A percentile compares a stretch with the other conserved stretches of the same genome.
These are phyloP conservation scores for Hymenotorrendiella dingleyae DNA, from an alignment of 2,329 filamentous ascomycete genomes.

Conservation along the genomic window DNA sequence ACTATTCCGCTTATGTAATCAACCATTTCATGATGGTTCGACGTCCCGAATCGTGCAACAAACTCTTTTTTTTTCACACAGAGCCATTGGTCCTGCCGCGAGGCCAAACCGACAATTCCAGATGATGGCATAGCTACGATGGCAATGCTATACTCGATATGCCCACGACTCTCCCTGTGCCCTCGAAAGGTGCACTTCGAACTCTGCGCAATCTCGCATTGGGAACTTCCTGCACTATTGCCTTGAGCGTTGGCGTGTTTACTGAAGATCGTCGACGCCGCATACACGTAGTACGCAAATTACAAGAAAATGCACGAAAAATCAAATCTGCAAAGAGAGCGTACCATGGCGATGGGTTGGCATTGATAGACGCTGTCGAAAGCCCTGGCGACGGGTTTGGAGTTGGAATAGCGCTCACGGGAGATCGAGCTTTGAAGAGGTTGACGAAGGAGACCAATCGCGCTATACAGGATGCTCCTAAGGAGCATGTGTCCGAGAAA, in stretches of 20 bases:
- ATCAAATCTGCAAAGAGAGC: constrained; percentile 39
- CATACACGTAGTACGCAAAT: constrained; percentile 44
- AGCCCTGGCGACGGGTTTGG: constrained; percentile 15
- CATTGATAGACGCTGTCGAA: constrained; percentile 19
- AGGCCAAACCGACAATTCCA: no score
- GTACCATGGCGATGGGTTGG: constrained; percentile 32
- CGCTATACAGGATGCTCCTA: not conserved
- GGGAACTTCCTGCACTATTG: constrained; percentile 52
- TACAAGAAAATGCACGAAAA: constrained; percentile 47
- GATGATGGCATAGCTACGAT: constrained; percentile 10
- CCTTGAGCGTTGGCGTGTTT: constrained; percentile 36
- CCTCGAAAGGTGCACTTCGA: constrained; percentile 49
- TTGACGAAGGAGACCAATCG: constrained; percentile 10
- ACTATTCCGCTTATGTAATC: no score
- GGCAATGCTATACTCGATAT: constrained; percentile 20
- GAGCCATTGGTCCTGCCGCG: no score
- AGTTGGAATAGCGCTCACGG: constrained; percentile 18
- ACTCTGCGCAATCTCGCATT: constrained; percentile 50
- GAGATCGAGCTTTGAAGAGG: constrained; percentile 9
- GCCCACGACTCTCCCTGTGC: constrained; percentile 40
- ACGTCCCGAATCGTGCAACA: no score
- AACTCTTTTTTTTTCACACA: no score
- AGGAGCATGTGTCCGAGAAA: not conserved
- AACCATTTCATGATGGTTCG: no score
- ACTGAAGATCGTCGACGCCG: constrained; percentile 52